Conservation (phyloP, 805 yeast species). For the Wickerhamomyces bovis region DNA sequence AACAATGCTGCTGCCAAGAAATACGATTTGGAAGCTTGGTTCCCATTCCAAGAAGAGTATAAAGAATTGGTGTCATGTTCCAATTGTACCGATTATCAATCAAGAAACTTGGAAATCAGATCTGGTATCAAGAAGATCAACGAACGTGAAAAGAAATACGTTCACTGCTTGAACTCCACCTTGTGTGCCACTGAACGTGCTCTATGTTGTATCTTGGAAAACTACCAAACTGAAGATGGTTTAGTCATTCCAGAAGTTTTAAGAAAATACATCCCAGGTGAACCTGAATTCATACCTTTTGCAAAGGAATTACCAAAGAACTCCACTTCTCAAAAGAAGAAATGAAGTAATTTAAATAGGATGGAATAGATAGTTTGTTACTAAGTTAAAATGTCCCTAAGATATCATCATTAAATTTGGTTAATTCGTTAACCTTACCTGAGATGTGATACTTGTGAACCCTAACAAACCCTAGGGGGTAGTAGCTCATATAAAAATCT, state of each 20-base stretch:
- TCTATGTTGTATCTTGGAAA: slow-evolving; percentile 92
- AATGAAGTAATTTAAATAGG: slow-evolving; percentile 12
- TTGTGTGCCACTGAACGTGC: slow-evolving; percentile 98
- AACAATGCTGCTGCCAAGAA: slow-evolving; percentile 99
- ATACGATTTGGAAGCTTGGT: slow-evolving; percentile 99
- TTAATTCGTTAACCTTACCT: too few species aligned
- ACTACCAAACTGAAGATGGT: slow-evolving; percentile 97
- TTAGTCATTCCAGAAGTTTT: slow-evolving; percentile 89
- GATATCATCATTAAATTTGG: too few species aligned
- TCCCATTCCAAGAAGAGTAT: slow-evolving; percentile 98
- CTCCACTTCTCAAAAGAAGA: slow-evolving; percentile 73
- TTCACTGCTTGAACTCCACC: slow-evolving; percentile 96
- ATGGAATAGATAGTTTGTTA: background rate
- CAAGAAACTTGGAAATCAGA: slow-evolving; percentile 97
- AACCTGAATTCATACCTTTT: slow-evolving; percentile 93
- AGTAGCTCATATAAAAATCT: too few species aligned
- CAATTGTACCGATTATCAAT: slow-evolving; percentile 98
- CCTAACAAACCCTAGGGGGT: too few species aligned
- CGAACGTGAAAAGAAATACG: slow-evolving; percentile 95
- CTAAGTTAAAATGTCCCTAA: too few species aligned
- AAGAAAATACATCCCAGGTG: slow-evolving; percentile 96
- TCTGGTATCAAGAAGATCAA: slow-evolving; percentile 96
- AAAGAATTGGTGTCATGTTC: slow-evolving; percentile 98
- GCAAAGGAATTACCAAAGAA: slow-evolving; percentile 90
- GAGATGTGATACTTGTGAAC: too few species aligned